Evolutionary conservation across 208 protist species (phyloP).

Genomic region (Vickermania ingenoplastis): DNA sequence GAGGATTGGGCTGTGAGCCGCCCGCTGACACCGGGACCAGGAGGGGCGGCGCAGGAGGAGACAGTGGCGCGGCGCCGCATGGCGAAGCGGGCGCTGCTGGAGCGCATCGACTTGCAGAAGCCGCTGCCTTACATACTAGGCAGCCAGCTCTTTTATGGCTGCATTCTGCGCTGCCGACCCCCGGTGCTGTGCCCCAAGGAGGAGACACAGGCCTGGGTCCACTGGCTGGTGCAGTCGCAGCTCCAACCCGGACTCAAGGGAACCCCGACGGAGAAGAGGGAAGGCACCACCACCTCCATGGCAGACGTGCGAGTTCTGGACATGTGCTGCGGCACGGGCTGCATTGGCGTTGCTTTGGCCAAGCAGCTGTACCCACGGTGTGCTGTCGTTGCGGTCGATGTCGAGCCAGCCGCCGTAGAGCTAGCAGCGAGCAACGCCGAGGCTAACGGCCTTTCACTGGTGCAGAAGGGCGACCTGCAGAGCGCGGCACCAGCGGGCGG

Average conservation of each 20-base stretch:
- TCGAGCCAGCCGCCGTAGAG: constrained; percentile 39
- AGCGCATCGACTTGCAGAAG: constrained; percentile 74
- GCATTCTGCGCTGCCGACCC: constrained; percentile 46
- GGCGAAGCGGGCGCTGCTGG: constrained; percentile 60
- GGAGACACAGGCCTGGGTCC: constrained; percentile 86
- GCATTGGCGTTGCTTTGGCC: constrained; percentile 78
- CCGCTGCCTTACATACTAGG: constrained; percentile 84
- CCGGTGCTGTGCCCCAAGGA: constrained; percentile 75
- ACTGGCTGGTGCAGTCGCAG: constrained; percentile 56
- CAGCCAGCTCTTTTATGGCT: constrained; percentile 78
- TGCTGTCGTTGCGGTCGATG: constrained; percentile 52
- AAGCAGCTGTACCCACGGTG: constrained; percentile 43
- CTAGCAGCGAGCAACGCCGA: constrained; percentile 39
- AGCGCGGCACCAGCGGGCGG: neutral
- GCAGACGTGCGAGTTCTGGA: constrained; percentile 50
- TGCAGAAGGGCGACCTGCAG: neutral
- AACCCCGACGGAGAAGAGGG: neutral
- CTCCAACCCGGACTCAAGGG: constrained; percentile 7
- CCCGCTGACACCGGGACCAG: no score
- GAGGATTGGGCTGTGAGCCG: constrained; percentile 52
- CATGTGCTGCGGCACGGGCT: constrained; percentile 82
- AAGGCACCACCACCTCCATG: neutral
- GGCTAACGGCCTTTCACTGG: constrained; percentile 35
- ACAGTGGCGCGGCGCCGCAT: constrained; percentile 14
- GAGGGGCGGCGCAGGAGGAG: neutral